Evolutionary conservation across 306 rosid species (phyloP), one percentile per base, ranked within the genome.

Genomic region (Cotoneaster glaucophyllus): DNA sequence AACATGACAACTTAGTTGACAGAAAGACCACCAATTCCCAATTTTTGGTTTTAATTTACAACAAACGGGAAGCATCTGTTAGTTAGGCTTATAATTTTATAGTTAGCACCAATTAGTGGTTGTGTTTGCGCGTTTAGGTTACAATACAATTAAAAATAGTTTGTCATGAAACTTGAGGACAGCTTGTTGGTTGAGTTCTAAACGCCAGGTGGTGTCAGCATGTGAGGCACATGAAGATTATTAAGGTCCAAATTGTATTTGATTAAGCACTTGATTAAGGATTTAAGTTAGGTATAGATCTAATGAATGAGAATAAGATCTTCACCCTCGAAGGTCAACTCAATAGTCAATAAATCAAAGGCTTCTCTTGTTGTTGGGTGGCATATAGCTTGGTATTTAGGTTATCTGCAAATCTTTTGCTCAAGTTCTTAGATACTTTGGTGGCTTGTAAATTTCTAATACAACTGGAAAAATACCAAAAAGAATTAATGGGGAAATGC

Each of bases 201-300:
- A 32, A 73, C 7, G 32, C 41, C 71, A 59, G 58, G 59, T 71
- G 50, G 48, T 17, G 57, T 32, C 75, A 52, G 8, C 86, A 79
- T 71, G 76, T 66, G 78, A 71, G 74, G 81, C 81, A 83, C 79
- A 83, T 79, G 84, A 71, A 65, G n/a, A 29, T 45, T 34, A 70
- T 80, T 31, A 77, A 76, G 67, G 34, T 52, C 26, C 48, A 9
- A 76, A 77, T 78, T 77, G 75, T 54, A 70, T 8, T 56, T 66
- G 56, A 73, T 54, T 62, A 67, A 34, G 80, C 53, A 70, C 11
- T 56, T 39, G 56, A 73, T 54, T 62, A 67, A 34, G 80, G 56
- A 73, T 52, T 31, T 11, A 56, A 21, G 13, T n/a, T 56, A 8
- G 28, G 25, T 56, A 56, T 56, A 31, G 68, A 82, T 84, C 73